These are phyloP conservation scores for Phallus indusiatus DNA, from an alignment of 768 basidiomycete species.

Conservation along the genomic window DNA sequence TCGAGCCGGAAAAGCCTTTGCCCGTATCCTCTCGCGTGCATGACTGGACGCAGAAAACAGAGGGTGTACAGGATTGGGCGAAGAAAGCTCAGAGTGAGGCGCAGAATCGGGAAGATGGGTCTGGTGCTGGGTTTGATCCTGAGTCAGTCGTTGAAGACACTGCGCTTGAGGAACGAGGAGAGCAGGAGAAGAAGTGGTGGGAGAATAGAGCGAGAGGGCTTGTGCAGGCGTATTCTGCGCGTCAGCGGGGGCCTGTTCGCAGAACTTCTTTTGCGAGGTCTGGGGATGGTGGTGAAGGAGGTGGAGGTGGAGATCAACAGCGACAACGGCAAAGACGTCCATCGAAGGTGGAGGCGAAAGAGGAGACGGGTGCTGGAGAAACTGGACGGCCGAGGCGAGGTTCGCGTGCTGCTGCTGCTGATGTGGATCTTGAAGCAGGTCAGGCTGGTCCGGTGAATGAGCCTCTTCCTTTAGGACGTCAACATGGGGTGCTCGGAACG, in stretches of 20 bases:
- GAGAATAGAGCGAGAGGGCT: background rate
- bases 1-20: background rate
- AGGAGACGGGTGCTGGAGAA: no score
- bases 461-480: background rate
- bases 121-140: no score
- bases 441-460: background rate
- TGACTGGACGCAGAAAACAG: no score
- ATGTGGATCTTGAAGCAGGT: background rate
- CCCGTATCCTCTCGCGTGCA: background rate
- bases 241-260: background rate
- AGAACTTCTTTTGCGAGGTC: background rate
- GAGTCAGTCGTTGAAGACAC: background rate
- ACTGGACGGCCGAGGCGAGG: no score
- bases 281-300: background rate
- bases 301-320: background rate
- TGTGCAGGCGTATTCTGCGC: background rate
- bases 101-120: no score
- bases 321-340: background rate
- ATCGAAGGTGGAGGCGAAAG: background rate
- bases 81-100: no score
- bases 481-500: background rate
- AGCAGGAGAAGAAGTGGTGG: background rate
- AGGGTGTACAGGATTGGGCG: no score
- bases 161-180: background rate
- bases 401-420: background rate